Percentiles rank a stretch among this genome's conserved stretches.
phyloP scores from a whole-genome alignment of 805 yeast species.

The Wickerhamiella kurtzmanii region DNA sequence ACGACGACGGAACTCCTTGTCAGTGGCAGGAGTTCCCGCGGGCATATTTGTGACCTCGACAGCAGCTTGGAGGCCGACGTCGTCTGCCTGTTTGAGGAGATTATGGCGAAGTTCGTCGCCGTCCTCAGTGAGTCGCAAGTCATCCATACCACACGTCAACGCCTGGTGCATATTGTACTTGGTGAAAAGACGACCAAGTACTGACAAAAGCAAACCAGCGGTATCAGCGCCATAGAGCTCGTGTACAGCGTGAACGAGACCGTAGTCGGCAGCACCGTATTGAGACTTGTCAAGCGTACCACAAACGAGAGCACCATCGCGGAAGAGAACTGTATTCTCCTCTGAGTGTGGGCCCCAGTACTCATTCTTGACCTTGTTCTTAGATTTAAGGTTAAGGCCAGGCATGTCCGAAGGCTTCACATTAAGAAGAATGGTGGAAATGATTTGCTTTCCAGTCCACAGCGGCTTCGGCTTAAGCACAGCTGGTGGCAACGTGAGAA shows the following conservation, averaged over 20 bases:
- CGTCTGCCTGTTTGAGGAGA: conserved; percentile 61
- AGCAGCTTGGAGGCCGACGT: conserved; percentile 84
- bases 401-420: conserved; percentile 80
- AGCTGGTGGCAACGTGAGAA: conserved; percentile 81
- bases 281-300: conserved; percentile 97
- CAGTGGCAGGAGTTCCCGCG: conserved; percentile 33
- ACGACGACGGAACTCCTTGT: conserved; percentile 71
- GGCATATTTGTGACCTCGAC: conserved; percentile 83
- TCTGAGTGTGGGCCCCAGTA: conserved; percentile 75
- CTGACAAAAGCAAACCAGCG: conserved; percentile 82
- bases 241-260: conserved; percentile 90
- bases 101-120: conserved; percentile 86
- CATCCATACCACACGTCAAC: conserved; percentile 99
- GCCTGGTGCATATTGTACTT: conserved; percentile 85
- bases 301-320: conserved; percentile 71
- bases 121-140: conserved; percentile 75
- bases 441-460: conserved; percentile 98
- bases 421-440: conserved; percentile 79
- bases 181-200: conserved; percentile 90
- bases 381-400: conserved; percentile 72
- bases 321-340: conserved; percentile 78
- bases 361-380: conserved; percentile 82
- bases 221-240: conserved; percentile 86
- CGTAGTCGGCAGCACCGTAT: conserved; percentile 95
- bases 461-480: conserved; percentile 71